Base-by-base conservation (phyloP, 1,284 basidiomycete genomes). In the Boletus subluridellus region DNA sequence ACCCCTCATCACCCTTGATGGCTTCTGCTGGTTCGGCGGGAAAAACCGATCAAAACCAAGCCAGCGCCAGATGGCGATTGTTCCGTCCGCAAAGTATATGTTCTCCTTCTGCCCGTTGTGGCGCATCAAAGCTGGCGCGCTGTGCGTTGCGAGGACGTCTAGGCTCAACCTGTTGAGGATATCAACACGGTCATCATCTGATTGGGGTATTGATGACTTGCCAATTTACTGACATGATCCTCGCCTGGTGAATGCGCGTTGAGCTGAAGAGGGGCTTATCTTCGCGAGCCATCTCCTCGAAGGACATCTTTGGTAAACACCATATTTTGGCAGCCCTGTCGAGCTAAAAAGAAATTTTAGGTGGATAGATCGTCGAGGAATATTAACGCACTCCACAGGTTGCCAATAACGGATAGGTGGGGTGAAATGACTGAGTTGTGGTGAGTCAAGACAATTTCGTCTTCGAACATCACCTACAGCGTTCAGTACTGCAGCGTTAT, bases 231-330 rank as follows among this genome's bases (percentile, higher is more conserved):
- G 85, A 86, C 21, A 85, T 66, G 1, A 89, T 80, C 14, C 83
- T 78, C n/a, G 86, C 81, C 63, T 81, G 82, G 63, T 90, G 88
- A 12, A 91, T 77, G 30, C 77, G 73, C 26, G 81, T 77, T 49
- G 80, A 86, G 63, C 83, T 86, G 65, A 90, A 90, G 2, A 91
- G 66, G 0, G 89, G 88, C 60, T 89, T 90, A 61, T 90, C 88
- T 69, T 87, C 85, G 44, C 86, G 77, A 32, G 75, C 73, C 21
- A 88, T 73, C 9, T 68, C 71, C 6, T 73, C 70, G 0, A 65
- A 63, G 11, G 68, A 53, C 58, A 76, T 54, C 41, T 69, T 61
- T 59, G 78, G 71, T 64, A 81, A 62, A 72, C 73, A 74, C 89
- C 89, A 91, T 10, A 91, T 87, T 69, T 90, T 90, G 24, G 89